Base-by-base conservation (phyloP, 1,284 basidiomycete species). In the Cutaneotrichosporon mucoides region DNA sequence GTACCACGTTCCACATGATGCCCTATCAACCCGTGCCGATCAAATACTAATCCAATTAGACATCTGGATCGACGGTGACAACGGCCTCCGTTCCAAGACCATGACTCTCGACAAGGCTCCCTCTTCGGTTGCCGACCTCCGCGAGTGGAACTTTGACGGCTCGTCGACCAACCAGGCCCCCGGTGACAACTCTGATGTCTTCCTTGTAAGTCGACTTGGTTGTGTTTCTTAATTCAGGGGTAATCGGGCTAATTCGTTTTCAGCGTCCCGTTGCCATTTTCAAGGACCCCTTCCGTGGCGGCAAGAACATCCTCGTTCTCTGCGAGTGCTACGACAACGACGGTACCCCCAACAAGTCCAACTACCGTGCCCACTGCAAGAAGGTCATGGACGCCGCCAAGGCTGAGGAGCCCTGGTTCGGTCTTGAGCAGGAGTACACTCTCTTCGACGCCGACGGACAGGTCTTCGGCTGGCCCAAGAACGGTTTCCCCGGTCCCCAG, bases 131-230 rank as follows among this genome's bases (percentile, higher is more conserved):
- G 65, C 72, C 58, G 77, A 79, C 60, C 70, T 79, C 74, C 90
- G 89, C 72, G 89, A 92, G 80, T 99, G 95, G 95, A 96, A 99
- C 84, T 99, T 99, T 76, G 95, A 99, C 79, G 95, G 95, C 69
- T 96, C 93, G 41, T 95, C 92, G 47, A 97, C 93, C 74, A 90
- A 90, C 80, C 94, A 96, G 81, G 95, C 94, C 59, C 92, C 93
- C 48, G 94, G 93, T 49, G 76, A 84, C 74, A 90, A 99, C 83
- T 99, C 96, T 37, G 96, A 99, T 76, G 89, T 99, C 82, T 96
- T 93, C 82, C 92, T 99, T 66, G 75, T 77, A 48, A 71, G 76
- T 71, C 16, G 16, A 9, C 2, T 42, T 2, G 24, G 24, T 24
- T 24, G 24, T 24, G 24, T 24, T 24, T 24, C 24, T 24, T 24